phyloP scores from a whole-genome alignment of 2,329 filamentous ascomycete species.

The Elsinoe ampelina region DNA sequence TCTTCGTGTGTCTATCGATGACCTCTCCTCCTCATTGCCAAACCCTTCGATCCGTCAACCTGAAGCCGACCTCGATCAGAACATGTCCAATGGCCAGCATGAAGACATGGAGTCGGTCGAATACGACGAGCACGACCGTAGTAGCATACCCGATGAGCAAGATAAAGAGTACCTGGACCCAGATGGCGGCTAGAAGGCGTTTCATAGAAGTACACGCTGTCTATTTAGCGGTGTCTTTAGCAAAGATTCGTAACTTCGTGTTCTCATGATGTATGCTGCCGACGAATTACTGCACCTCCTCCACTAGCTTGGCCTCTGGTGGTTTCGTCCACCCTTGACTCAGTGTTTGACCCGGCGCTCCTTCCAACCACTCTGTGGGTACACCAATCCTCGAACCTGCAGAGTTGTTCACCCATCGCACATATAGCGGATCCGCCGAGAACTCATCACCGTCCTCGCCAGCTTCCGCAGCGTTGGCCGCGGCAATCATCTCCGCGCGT shows the following conservation, averaged over 20 bases:
- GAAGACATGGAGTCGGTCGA: neutral
- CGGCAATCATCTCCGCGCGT: slow-evolving; percentile 38
- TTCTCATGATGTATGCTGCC: neutral
- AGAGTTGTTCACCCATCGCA: slow-evolving; percentile 62
- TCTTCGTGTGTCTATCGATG: too few species aligned
- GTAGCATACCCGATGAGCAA: neutral
- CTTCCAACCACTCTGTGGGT: slow-evolving; percentile 57
- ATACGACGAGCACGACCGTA: slow-evolving; percentile 5
- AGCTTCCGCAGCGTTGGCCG: slow-evolving; percentile 36
- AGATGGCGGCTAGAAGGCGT: slow-evolving; percentile 4
- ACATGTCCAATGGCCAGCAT: neutral
- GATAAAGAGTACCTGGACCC: slow-evolving; percentile 4
- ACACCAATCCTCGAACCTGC: slow-evolving; percentile 55
- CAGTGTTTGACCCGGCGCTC: slow-evolving; percentile 54
- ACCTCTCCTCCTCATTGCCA: neutral
- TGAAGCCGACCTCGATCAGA: neutral
- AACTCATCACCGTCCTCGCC: slow-evolving; percentile 28
- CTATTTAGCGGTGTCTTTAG: too few species aligned
- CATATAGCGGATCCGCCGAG: slow-evolving; percentile 48
- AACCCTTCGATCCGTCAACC: neutral
- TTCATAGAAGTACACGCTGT: too few species aligned
- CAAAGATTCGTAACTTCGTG: too few species aligned
- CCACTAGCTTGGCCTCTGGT: slow-evolving; percentile 13
- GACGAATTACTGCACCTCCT: slow-evolving; percentile 14
- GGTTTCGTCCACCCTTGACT: slow-evolving; percentile 13